phyloP scores from a whole-genome alignment of 805 yeast genomes.

The Cyberlindnera nakhonratchasimensis region DNA sequence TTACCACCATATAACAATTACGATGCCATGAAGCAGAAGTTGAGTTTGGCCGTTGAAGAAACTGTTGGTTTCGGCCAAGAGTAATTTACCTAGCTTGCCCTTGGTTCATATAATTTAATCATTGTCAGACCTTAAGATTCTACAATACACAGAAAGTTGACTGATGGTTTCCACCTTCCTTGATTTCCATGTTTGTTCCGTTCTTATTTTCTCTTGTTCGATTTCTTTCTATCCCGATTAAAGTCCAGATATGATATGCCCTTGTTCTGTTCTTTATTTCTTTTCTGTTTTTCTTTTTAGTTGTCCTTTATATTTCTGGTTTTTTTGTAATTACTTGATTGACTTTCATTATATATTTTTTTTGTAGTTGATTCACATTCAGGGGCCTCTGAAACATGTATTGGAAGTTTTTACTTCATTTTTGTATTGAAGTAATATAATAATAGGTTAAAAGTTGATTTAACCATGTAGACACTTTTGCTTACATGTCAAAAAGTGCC shows the following conservation, averaged over 20 bases:
- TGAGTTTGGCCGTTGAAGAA: slow-evolving; percentile 96
- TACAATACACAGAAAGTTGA: background rate
- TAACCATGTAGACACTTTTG: too few relatives aligned
- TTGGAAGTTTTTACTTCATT: too few relatives aligned
- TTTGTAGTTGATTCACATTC: too few relatives aligned
- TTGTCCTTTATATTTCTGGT: too few relatives aligned
- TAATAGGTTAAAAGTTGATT: too few relatives aligned
- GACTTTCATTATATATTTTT: too few relatives aligned
- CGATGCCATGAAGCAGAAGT: slow-evolving; percentile 81
- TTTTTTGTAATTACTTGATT: too few relatives aligned
- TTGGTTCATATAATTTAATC: background rate
- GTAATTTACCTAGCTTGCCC: slow-evolving; percentile 30
- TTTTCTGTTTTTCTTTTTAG: background rate
- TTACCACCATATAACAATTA: slow-evolving; percentile 88
- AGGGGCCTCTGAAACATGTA: too few relatives aligned
- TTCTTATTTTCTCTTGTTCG: background rate
- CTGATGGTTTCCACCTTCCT: background rate
- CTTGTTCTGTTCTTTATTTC: too few relatives aligned
- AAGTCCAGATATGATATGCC: too few relatives aligned
- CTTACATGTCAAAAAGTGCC: background rate
- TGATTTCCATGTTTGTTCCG: background rate
- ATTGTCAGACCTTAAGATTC: background rate
- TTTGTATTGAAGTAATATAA: too few relatives aligned
- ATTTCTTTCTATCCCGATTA: too few relatives aligned
- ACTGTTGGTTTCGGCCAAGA: slow-evolving; percentile 99